phyloP scores from a whole-genome alignment of 106 monocot genomes.

The Agapanthus africanus region DNA sequence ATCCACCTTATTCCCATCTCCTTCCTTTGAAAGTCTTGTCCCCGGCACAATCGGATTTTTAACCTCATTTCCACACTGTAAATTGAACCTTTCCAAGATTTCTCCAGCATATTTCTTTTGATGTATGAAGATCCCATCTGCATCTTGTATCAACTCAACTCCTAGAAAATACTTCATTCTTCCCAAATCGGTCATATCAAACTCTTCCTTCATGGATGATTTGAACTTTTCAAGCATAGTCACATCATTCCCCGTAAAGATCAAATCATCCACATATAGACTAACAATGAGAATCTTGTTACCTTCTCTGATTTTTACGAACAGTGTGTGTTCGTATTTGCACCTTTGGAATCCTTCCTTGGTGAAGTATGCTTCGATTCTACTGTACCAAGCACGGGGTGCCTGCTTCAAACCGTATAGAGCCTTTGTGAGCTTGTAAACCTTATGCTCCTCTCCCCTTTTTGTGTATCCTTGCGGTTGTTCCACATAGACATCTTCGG shows the following conservation, averaged over 20 bases:
- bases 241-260: constrained; percentile 9
- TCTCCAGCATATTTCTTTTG: constrained; percentile 12
- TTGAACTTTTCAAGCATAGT: constrained; percentile 6
- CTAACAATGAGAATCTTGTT: constrained; percentile 5
- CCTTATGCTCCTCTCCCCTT: not conserved
- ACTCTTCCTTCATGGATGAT: not conserved
- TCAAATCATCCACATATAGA: constrained; percentile 11
- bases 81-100: not conserved
- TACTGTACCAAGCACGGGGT: not conserved
- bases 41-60: not conserved
- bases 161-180: constrained; percentile 4
- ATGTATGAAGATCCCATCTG: constrained; percentile 4
- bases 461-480: not conserved
- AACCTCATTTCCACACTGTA: not conserved
- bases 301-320: constrained; percentile 5
- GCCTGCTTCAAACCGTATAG: not conserved
- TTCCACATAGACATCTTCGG: not conserved
- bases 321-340: not conserved
- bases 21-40: constrained; percentile 2
- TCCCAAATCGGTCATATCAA: not conserved
- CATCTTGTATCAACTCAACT: not conserved
- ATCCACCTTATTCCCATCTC: constrained; percentile 9
- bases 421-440: not conserved
- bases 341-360: not conserved
- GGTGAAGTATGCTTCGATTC: not conserved